Evolutionary conservation across 331 rosid species (phyloP), one percentile per base, ranked within the genome.

Genomic region (Pyracantha coccinea): DNA sequence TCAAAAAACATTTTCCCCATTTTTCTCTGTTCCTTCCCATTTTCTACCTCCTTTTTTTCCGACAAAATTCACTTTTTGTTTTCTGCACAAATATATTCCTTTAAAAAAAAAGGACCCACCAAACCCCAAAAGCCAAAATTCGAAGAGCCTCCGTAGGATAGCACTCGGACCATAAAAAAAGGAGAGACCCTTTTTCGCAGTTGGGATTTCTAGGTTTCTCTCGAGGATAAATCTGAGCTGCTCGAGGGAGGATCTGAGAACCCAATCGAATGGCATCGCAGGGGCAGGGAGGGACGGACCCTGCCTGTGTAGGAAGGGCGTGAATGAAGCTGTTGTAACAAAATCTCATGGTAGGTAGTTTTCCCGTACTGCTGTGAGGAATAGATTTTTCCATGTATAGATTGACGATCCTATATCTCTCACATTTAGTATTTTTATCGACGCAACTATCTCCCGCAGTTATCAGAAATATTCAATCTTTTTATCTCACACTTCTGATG

Each of bases 211-310:
- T 74, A 77, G 86, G 83, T 81, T 80, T 82, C 44, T 58, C 23
- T 4, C 45, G 69, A 35, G 52, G 19, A 38, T 20, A 66, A 62
- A 70, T 29, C 67, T 45, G 28, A 31, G 75, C 76, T 69, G 65
- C 64, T 14, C 21, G 41, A 54, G 4, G 11, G 35, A 45, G 33
- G 27, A 41, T 61, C 73, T 8, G 44, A 27, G 29, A 57, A 23
- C 58, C 27, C 31, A 59, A 75, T 78, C 61, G 72, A 71, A 79
- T 82, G 93, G 72, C 85, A 59, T 64, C 89, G 75, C 93, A 86
- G 72, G 89, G 81, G 77, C 88, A 80, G 74, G 86, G 83, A 58
- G 83, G 80, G 73, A 86, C 87, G 74, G 96, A 90, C 62, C 89
- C 82, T 24, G 84, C 82, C 66, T 88, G 73, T 50, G n/a, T 64